Conservation (phyloP, 805 yeast genomes). For the Ogataea nakhonphanomensis region DNA sequence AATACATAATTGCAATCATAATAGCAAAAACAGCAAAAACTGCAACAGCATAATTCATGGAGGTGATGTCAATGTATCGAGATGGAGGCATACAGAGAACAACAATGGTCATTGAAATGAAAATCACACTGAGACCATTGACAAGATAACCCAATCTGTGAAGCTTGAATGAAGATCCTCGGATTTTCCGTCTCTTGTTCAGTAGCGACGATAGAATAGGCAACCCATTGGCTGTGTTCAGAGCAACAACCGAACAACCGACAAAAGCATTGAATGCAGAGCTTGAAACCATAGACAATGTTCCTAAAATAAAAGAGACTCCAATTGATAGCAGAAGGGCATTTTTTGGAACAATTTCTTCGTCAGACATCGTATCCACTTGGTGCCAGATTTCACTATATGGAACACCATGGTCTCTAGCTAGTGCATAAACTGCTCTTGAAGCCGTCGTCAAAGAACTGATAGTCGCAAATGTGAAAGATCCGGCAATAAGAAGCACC, state of each 20-base stretch:
- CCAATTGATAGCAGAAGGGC: slow-evolving; percentile 64
- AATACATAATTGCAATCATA: slow-evolving; percentile 47
- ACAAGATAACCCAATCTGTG: slow-evolving; percentile 61
- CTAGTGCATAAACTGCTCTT: slow-evolving; percentile 76
- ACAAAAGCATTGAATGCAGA: slow-evolving; percentile 81
- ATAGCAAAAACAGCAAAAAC: slow-evolving; percentile 52
- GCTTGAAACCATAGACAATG: slow-evolving; percentile 63
- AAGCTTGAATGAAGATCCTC: slow-evolving; percentile 66
- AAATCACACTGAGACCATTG: slow-evolving; percentile 54
- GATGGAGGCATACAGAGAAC: slow-evolving; percentile 72
- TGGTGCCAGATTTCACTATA: slow-evolving; percentile 59
- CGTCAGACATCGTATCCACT: slow-evolving; percentile 52
- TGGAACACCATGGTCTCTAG: slow-evolving; percentile 81
- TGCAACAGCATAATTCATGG: slow-evolving; percentile 66
- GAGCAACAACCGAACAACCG: slow-evolving; percentile 75
- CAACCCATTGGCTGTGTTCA: slow-evolving; percentile 72
- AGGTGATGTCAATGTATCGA: slow-evolving; percentile 43
- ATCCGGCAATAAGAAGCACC: slow-evolving; percentile 63
- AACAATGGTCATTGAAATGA: slow-evolving; percentile 57
- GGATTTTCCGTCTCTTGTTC: slow-evolving; percentile 55
- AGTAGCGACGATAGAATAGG: slow-evolving; percentile 65
- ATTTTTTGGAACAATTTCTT: slow-evolving; percentile 64
- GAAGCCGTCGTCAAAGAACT: slow-evolving; percentile 81
- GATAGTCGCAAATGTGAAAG: slow-evolving; percentile 70
- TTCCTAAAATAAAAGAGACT: slow-evolving; percentile 56